Evolutionary conservation across 192 early-diverging fungal species (phyloP).

Genomic region (Backusella westeae): DNA sequence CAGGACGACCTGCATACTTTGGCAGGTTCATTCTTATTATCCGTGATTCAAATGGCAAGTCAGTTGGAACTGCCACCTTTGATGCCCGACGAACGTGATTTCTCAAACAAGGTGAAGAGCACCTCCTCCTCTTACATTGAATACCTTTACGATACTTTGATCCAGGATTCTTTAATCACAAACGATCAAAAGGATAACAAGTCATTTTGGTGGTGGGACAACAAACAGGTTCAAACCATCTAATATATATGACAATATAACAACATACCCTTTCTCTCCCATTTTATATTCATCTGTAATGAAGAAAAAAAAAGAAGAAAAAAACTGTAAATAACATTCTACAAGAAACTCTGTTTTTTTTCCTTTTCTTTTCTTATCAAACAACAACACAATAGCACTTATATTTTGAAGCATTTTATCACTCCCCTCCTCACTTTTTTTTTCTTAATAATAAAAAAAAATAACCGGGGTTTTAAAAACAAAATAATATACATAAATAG

Average conservation of each 20-base stretch:
- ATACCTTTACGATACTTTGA: slow-evolving; percentile 28
- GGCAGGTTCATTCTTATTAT: slow-evolving; percentile 7
- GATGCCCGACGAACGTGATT: slow-evolving; percentile 19
- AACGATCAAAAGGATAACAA: not conserved
- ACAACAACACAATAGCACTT: not conserved
- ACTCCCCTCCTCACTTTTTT: not conserved
- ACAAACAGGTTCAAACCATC: not conserved
- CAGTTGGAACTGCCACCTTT: not conserved
- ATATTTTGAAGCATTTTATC: not conserved
- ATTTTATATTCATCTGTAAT: not conserved
- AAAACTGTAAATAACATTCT: not conserved
- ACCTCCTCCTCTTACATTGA: slow-evolving; percentile 19
- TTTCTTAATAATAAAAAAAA: not conserved
- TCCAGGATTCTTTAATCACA: slow-evolving; percentile 20
- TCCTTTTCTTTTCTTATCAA: not conserved
- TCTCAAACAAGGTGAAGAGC: not conserved
- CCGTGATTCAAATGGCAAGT: not conserved
- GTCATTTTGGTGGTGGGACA: slow-evolving; percentile 32
- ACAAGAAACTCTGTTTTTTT: too few species aligned
- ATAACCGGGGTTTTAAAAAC: not conserved
- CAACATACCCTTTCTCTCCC: not conserved
- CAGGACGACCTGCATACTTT: not conserved
- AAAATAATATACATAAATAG: not conserved
- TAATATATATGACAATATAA: not conserved
- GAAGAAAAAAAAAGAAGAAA: not conserved